Conservation (phyloP, 2,329 filamentous ascomycete genomes). For the Colletotrichum sansevieriae region DNA sequence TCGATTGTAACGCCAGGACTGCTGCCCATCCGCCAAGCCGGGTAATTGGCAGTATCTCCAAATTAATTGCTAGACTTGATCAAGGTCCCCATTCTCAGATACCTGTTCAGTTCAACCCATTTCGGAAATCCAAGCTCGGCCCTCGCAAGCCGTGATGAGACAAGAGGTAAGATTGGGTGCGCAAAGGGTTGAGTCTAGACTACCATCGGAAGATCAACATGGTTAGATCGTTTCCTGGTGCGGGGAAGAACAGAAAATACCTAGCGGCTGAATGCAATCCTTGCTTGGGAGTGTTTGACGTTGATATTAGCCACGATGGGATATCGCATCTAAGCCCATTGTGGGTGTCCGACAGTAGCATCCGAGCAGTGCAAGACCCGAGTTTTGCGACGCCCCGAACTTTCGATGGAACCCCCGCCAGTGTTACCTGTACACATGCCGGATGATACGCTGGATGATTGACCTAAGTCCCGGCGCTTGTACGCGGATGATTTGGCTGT, state of each 20-base stretch:
- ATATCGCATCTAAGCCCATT: neutral
- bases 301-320: constrained; percentile 24
- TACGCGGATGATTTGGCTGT: neutral
- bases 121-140: neutral
- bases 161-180: neutral
- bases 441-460: neutral
- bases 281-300: neutral
- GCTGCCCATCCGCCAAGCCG: neutral
- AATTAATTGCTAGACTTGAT: neutral
- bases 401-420: neutral
- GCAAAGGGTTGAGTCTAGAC: neutral
- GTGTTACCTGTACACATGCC: neutral
- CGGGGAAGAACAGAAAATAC: constrained; percentile 5
- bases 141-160: constrained; percentile 4
- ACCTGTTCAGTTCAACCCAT: neutral
- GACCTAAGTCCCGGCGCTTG: neutral
- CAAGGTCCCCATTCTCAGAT: neutral
- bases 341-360: neutral
- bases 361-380: constrained; percentile 17
- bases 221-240: neutral
- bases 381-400: constrained; percentile 20
- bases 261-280: constrained; percentile 6
- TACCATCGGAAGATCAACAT: neutral
- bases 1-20: neutral
- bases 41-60: constrained; percentile 4